Evolutionary conservation across 73 alveolate genomes (phyloP).

Genomic region (Symbiodinium natans): DNA sequence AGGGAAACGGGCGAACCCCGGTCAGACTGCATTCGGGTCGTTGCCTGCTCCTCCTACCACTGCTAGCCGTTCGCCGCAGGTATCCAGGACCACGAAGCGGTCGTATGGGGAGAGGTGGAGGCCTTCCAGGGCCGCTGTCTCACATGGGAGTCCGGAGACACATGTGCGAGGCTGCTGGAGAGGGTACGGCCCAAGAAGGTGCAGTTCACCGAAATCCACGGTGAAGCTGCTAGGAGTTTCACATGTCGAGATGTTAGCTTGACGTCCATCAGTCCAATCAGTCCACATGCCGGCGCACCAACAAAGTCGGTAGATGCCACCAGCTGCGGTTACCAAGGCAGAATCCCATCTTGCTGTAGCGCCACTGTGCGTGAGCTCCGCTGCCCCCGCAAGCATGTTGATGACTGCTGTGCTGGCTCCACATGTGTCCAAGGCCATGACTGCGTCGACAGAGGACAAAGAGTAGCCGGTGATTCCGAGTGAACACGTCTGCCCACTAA

Average conservation of each 20-base stretch:
- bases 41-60: not conserved
- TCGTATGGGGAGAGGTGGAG: not conserved
- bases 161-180: conserved; percentile 14
- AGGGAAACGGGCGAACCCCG: not conserved
- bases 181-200: not conserved
- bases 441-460: not conserved
- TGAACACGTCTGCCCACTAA: conserved; percentile 17
- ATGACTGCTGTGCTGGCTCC: not conserved
- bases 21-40: not conserved
- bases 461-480: not conserved
- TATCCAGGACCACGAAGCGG: not conserved
- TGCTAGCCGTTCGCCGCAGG: conserved; percentile 18
- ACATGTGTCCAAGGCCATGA: conserved; percentile 35
- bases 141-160: not conserved
- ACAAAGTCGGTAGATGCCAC: conserved; percentile 25
- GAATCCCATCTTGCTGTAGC: conserved; percentile 1
- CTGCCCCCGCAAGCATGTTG: not conserved
- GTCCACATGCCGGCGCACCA: conserved; percentile 45
- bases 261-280: not conserved
- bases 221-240: not conserved
- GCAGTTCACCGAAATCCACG: not conserved
- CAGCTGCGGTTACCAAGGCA: not conserved
- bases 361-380: not conserved
- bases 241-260: not conserved
- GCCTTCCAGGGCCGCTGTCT: not conserved